These are phyloP conservation scores for Metrosideros polymorpha DNA, from an alignment of 441 rosid genomes.

Conservation along the genomic window DNA sequence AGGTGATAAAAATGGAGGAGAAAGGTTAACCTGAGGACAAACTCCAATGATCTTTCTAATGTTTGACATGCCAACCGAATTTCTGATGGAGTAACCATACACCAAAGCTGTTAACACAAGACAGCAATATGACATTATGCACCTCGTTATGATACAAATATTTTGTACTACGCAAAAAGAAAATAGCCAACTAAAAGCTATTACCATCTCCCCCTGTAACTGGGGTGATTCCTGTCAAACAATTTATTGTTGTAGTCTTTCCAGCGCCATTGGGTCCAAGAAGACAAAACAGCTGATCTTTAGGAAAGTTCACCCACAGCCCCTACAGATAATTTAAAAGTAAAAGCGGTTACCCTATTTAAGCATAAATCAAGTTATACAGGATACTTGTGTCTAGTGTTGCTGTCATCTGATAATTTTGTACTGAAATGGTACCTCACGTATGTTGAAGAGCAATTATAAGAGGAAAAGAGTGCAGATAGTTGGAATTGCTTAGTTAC, in stretches of 20 bases:
- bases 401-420: background rate
- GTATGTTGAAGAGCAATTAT: background rate
- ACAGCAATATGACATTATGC: background rate
- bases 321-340: slow-evolving; percentile 37
- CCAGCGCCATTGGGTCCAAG: slow-evolving; percentile 99
- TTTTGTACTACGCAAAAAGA: background rate
- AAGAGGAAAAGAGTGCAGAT: background rate
- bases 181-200: background rate
- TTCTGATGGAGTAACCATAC: slow-evolving; percentile 67
- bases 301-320: slow-evolving; percentile 70
- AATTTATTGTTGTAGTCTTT: slow-evolving; percentile 84
- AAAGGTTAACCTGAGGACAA: slow-evolving; percentile 76
- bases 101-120: slow-evolving; percentile 45
- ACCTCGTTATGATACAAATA: background rate
- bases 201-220: slow-evolving; percentile 87
- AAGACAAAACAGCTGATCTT: slow-evolving; percentile 89
- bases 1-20: background rate
- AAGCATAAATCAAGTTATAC: background rate
- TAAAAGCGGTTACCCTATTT: background rate
- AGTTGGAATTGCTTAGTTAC: slow-evolving; percentile 19
- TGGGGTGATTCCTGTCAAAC: slow-evolving; percentile 86
- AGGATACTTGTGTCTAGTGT: background rate
- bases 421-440: background rate
- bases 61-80: slow-evolving; percentile 82
- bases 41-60: slow-evolving; percentile 77